Base-by-base conservation (phyloP, 2,329 filamentous ascomycete genomes). In the Hypoxylon sp. region DNA sequence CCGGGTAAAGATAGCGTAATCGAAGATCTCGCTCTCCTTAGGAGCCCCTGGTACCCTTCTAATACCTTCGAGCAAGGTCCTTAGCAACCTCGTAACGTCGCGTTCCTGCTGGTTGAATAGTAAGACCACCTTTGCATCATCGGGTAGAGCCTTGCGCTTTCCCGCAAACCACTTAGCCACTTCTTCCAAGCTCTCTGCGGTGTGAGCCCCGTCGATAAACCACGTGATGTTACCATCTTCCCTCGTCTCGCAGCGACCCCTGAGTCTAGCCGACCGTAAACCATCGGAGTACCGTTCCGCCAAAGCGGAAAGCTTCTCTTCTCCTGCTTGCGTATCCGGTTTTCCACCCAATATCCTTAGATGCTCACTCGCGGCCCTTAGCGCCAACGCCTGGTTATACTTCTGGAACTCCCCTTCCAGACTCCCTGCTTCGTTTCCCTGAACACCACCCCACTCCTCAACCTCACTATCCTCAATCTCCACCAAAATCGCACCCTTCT, bases 81-180 rank as follows among this genome's bases (percentile, higher is more conserved):
- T 81, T 2, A 95, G 86, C 1, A 97, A 85, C 14, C 86, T 83
- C 3, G 83, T 81, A 4, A 92, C 92, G 75, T 97, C 90, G 33
- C 94, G 88, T 9, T 93, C 94, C 77, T 97, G 94, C 80, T 98
- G 95, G 80, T 98, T 98, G 84, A 98, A 98, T 52, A 98, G 86
- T 50, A 98, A 82, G 0, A 93, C 83, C 5, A 82, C 78, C 48
- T 83, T 80, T 26, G 71, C 57, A 6, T 77, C 76, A 0, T 68
- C 65, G 0, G 70, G 44, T 6, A 63, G 76, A 2, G 31, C 46
- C 5, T 61, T 46, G 9, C 67, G 39, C 77, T 84, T 81, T 6
- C 80, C 81, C 1, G 87, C 87, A 74, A 95, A 95, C 94, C 94
- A 98, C 71, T 84, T 84, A 2, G 89, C 93, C 10, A 92, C 92